phyloP scores from a whole-genome alignment of 805 yeast species.

The Cyberlindnera mrakii region DNA sequence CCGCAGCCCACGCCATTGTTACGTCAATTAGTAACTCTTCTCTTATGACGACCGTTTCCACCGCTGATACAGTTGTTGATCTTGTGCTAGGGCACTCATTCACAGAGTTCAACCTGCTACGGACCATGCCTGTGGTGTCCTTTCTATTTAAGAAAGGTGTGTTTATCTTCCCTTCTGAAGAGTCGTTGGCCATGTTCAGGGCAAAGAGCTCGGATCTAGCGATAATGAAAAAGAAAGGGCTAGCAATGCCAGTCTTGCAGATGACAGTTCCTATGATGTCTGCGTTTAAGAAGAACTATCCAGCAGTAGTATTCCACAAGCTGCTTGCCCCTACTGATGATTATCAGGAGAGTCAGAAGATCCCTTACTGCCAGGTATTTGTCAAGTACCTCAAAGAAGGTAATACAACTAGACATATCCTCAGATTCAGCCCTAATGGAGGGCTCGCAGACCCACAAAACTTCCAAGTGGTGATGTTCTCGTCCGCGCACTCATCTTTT shows the following conservation, averaged over 20 bases:
- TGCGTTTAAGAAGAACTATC: slow-evolving; percentile 24
- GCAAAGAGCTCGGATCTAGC: slow-evolving; percentile 23
- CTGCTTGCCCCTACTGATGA: slow-evolving; percentile 12
- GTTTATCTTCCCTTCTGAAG: slow-evolving; percentile 32
- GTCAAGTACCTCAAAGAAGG: slow-evolving; percentile 16
- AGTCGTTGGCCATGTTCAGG: slow-evolving; percentile 23
- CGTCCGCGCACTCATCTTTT: slow-evolving; percentile 25
- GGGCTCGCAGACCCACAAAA: slow-evolving; percentile 10
- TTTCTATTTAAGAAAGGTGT: slow-evolving; percentile 30
- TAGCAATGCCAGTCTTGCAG: slow-evolving; percentile 32
- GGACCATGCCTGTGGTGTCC: slow-evolving; percentile 29
- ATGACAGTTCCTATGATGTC: slow-evolving; percentile 26
- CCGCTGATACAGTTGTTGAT: slow-evolving; percentile 20
- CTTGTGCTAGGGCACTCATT: slow-evolving; percentile 18
- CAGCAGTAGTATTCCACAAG: slow-evolving; percentile 27
- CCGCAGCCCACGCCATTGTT: not conserved
- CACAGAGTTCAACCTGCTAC: slow-evolving; percentile 19
- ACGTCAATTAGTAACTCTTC: not conserved
- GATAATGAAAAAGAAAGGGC: slow-evolving; percentile 16
- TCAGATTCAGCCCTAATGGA: slow-evolving; percentile 25
- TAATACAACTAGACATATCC: slow-evolving; percentile 24
- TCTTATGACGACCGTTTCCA: slow-evolving; percentile 4
- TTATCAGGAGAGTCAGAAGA: slow-evolving; percentile 15
- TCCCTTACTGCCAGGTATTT: slow-evolving; percentile 29
- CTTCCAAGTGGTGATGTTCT: slow-evolving; percentile 26